Evolutionary conservation across 768 basidiomycete species (phyloP), one percentile per base, ranked within the genome.

Genomic region (Tephrocybe sp.): DNA sequence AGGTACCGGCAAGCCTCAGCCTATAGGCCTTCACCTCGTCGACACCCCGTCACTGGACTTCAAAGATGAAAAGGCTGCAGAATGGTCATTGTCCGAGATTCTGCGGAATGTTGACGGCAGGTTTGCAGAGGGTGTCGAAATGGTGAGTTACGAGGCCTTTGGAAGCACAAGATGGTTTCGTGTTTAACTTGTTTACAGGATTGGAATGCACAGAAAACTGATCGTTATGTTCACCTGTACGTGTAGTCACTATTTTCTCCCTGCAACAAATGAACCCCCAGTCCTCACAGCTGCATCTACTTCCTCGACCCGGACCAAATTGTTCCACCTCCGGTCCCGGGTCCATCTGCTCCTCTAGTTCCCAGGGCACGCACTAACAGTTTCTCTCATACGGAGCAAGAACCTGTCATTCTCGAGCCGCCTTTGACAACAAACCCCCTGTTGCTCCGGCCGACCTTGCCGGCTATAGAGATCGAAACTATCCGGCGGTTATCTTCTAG

Each of bases 281-380:
- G n/a, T n/a, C 53, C 57, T 44, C 55, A 48, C 69, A 91, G 89
- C 52, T 92, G 89, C 61, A 83, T 92, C 51, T 92, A 92, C 71
- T 89, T 92, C 70, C 73, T 92, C 69, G 87, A 92, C 77, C 90
- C 90, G 47, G 87, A 89, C 73, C 64, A 76, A 65, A 89, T 92
- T 59, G 76, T 89, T 51, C 87, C 87, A 48, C 86, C 84, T 27
- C 75, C 81, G 47, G 80, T 83, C 36, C 74, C 86, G 54, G 79
- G 77, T 19, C 85, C 82, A 34, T 83, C 86, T 51, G 83, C 75
- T 36, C 86, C 87, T 35, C 74, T 82, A 55, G 78, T 87, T 56
- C 73, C 86, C 57, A 80, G 88, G 53, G 68, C 86, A 40, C 87
- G 84, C 57, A 79, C 77, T 55, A 83, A 77, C 71, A 87, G 81